Evolutionary conservation across 495 filamentous ascomycete genomes (phyloP), one percentile per base, ranked within the genome.

Genomic region (Opeltia flavorubescens): DNA sequence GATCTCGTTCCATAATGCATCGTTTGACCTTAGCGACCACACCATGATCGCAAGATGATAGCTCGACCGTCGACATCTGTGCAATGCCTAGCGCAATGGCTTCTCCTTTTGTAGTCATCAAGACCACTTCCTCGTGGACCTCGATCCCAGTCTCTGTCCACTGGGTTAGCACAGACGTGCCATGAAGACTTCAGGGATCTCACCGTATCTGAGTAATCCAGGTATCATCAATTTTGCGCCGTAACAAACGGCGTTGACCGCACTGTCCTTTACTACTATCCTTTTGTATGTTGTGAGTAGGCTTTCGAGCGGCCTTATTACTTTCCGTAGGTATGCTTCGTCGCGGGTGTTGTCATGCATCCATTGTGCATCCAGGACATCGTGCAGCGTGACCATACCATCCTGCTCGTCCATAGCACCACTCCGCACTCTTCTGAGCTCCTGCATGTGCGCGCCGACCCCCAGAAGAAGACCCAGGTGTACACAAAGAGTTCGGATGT

Each of bases 71-170:
- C 12, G 84, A 89, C 89, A 96, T 96, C 66, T 89, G 84, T 15
- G 91, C 86, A 56, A 94, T 89, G 56, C 83, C 91, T 31, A 96
- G 74, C 40, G 91, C 91, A 55, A 98, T 95, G 18, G 91, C 91
- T 67, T 98, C 91, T 50, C 91, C 91, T 73, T 98, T 98, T 48
- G 89, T 95, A 25, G 89, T 95, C 77, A 96, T 95, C 34, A 98
- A 67, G 24, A 98, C 88, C 60, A 98, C 83, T 61, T 95, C 88
- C 58, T 93, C 88, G 55, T 86, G 74, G 48, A 86, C 72, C 62
- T 93, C 83, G 57, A 96, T 95, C 29, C 77, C 84, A 50, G 74
- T 64, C 71, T 95, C 89, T 11, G 21, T 41, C 38, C 21, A 21
- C 21, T 9, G 3, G 20, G 33, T 59, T 31, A 59, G 55, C 50